A percentile compares a stretch with the other conserved stretches of the same genome.
Evolutionary conservation across 805 yeast species (phyloP).

Genomic region (Naumovozyma baii): DNA sequence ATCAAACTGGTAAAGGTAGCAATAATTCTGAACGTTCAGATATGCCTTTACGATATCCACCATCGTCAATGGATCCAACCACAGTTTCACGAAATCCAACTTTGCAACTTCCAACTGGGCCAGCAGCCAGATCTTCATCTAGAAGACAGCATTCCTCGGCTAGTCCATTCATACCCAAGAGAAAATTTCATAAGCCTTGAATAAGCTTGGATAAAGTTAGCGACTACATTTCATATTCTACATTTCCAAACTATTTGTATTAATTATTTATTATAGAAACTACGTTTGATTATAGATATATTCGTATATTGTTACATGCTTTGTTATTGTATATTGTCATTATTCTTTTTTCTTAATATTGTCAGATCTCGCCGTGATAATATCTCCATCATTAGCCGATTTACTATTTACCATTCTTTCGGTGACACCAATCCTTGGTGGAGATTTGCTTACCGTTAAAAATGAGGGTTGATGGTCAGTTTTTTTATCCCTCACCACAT

Average conservation of each 20-base stretch:
- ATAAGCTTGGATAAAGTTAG: no score
- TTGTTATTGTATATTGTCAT: background rate
- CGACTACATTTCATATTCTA: no score
- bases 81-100: no score
- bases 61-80: no score
- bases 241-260: background rate
- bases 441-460: conserved; percentile 18
- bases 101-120: background rate
- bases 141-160: conserved; percentile 9
- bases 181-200: conserved; percentile 8
- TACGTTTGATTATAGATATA: conserved; percentile 3
- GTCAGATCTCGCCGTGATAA: background rate
- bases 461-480: conserved; percentile 8
- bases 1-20: no score
- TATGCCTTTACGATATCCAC: no score
- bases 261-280: conserved; percentile 3
- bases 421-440: conserved; percentile 21
- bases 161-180: conserved; percentile 21
- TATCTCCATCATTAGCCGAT: no score
- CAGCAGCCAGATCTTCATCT: background rate
- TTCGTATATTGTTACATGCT: conserved; percentile 3
- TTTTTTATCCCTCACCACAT: no score
- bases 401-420: background rate
- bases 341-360: conserved; percentile 1
- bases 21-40: no score